A percentile compares a stretch with the other conserved stretches of the same genome.
phyloP scores from a whole-genome alignment of 345 rosid genomes.

The Dipteronia dyeriana region DNA sequence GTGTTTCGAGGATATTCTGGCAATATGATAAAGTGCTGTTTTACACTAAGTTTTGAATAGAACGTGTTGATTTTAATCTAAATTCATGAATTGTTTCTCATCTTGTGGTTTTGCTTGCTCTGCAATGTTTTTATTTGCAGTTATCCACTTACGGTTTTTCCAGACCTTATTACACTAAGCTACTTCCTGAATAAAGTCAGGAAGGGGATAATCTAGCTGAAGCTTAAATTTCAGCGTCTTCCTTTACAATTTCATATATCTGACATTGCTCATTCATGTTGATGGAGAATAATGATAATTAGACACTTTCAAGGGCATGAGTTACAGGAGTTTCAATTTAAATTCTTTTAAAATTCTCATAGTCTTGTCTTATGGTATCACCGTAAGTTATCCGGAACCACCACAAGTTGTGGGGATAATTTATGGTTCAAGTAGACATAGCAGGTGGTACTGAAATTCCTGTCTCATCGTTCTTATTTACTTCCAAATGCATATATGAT shows the following conservation, averaged over 20 bases:
- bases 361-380: background rate
- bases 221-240: background rate
- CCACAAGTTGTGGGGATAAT: background rate
- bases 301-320: background rate
- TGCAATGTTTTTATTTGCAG: background rate
- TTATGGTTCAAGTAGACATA: background rate
- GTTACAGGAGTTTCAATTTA: background rate
- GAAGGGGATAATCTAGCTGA: background rate
- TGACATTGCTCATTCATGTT: conserved; percentile 3
- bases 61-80: background rate
- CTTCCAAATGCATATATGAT: background rate
- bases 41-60: background rate
- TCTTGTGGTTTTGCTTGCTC: background rate
- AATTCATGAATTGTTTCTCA: background rate
- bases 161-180: background rate
- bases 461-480: background rate
- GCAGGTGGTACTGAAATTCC: background rate
- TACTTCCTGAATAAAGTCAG: background rate
- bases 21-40: background rate
- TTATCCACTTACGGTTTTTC: background rate
- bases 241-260: background rate
- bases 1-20: conserved; percentile 3
- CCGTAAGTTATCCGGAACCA: too few species aligned
- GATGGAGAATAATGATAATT: background rate
- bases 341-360: background rate